Evolutionary conservation across 2,329 filamentous ascomycete genomes (phyloP).

Genomic region (Monascus ruber): DNA sequence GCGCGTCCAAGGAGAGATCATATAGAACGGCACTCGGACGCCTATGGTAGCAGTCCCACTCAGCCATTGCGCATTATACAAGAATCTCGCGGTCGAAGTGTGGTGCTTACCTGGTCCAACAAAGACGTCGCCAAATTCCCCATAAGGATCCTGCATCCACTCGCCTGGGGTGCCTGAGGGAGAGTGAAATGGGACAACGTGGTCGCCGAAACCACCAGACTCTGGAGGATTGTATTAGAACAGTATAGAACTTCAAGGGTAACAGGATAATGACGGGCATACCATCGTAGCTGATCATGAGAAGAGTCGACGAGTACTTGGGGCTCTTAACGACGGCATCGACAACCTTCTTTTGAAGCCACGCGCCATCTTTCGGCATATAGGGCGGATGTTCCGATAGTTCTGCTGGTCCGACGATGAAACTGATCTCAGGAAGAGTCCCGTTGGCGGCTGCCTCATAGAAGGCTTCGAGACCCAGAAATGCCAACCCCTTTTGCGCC

Average conservation of each 20-base stretch:
- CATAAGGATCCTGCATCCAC: conserved; percentile 40
- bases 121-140: conserved; percentile 31
- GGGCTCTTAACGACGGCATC: conserved; percentile 41
- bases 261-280: conserved; percentile 3
- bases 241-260: conserved; percentile 1
- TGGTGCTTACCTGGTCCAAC: conserved; percentile 26
- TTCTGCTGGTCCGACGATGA: conserved; percentile 40
- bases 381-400: conserved; percentile 45
- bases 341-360: conserved; percentile 43
- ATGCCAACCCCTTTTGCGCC: conserved; percentile 37
- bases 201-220: conserved; percentile 45
- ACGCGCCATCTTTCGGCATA: conserved; percentile 42
- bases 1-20: conserved; percentile 46
- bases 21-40: conserved; percentile 44
- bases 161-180: conserved; percentile 40
- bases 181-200: conserved; percentile 42
- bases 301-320: conserved; percentile 37
- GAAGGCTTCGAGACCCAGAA: conserved; percentile 38
- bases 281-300: conserved; percentile 43
- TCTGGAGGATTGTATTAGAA: conserved; percentile 20
- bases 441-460: conserved; percentile 40
- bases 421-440: conserved; percentile 41
- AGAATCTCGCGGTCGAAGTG: too few relatives aligned
- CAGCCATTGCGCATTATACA: too few relatives aligned
- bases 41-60: conserved; percentile 11